Conservation (phyloP, 1,284 basidiomycete genomes). For the Irpex sp. region DNA sequence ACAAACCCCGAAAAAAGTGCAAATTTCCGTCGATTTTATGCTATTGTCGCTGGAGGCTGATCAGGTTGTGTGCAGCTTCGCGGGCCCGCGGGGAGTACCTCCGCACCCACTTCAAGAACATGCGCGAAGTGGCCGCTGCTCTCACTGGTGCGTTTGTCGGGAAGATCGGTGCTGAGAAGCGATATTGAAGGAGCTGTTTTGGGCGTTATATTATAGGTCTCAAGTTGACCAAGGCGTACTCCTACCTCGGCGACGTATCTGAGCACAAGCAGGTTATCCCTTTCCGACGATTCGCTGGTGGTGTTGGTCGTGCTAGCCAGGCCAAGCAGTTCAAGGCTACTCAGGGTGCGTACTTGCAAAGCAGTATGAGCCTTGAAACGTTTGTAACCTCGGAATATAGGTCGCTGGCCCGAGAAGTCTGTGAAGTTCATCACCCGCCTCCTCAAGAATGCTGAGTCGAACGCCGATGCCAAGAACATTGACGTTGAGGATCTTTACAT, state of each 20-base stretch:
- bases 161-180: not conserved
- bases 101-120: slow-evolving; percentile 99
- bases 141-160: slow-evolving; percentile 61
- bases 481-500: slow-evolving; percentile 90
- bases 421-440: slow-evolving; percentile 94
- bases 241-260: slow-evolving; percentile 91
- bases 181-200: slow-evolving; percentile 14
- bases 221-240: slow-evolving; percentile 94
- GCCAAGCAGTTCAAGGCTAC: slow-evolving; percentile 98
- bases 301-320: slow-evolving; percentile 96
- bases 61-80: slow-evolving; percentile 55
- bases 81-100: slow-evolving; percentile 95
- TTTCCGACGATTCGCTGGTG: slow-evolving; percentile 95
- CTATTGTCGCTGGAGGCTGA: slow-evolving; percentile 11
- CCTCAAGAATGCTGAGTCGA: slow-evolving; percentile 98
- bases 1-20: slow-evolving; percentile 92
- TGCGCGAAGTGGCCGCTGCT: slow-evolving; percentile 92
- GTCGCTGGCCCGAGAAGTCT: slow-evolving; percentile 99
- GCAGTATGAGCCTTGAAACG: not conserved
- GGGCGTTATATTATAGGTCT: slow-evolving; percentile 55
- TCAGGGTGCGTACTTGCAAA: slow-evolving; percentile 64
- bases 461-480: slow-evolving; percentile 97
- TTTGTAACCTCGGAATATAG: slow-evolving; percentile 35
- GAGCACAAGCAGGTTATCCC: slow-evolving; percentile 98
- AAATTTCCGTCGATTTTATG: slow-evolving; percentile 5